Conservation (phyloP, 2,329 filamentous ascomycete species). For the Fusarium torreyae region DNA sequence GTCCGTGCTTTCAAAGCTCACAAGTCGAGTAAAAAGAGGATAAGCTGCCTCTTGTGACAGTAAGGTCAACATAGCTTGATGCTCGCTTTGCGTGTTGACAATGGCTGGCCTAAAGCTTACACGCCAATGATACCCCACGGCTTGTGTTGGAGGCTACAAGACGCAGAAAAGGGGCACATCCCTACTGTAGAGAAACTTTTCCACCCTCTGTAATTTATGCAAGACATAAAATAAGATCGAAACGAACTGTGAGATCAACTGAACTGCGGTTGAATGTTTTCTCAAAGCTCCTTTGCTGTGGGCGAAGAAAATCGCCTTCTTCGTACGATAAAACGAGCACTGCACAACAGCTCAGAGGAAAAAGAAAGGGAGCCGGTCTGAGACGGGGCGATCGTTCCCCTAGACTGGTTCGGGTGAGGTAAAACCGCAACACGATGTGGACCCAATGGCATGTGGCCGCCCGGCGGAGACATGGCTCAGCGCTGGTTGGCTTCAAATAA, state of each 20-base stretch:
- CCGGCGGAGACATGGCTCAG: conserved; percentile 32
- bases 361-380: conserved; percentile 28
- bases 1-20: conserved; percentile 29
- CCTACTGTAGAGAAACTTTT: conserved; percentile 38
- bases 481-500: conserved; percentile 42
- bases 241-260: conserved; percentile 12
- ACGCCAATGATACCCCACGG: background rate
- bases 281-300: conserved; percentile 4
- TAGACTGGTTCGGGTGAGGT: conserved; percentile 45
- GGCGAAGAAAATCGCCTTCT: conserved; percentile 16
- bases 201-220: conserved; percentile 38
- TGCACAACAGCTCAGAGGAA: conserved; percentile 9
- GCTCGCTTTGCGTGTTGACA: background rate
- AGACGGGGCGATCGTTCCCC: conserved; percentile 41
- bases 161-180: conserved; percentile 30
- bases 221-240: conserved; percentile 34
- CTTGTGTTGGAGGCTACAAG: background rate
- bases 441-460: conserved; percentile 42
- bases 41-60: background rate
- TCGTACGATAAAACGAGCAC: conserved; percentile 1
- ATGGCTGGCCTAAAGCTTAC: conserved; percentile 1
- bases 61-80: background rate
- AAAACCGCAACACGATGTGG: conserved; percentile 46
- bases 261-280: conserved; percentile 1
- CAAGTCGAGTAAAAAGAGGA: background rate